These are phyloP conservation scores for Calcarisporium arbuscula DNA, from an alignment of 2,329 filamentous ascomycete species.

Conservation along the genomic window DNA sequence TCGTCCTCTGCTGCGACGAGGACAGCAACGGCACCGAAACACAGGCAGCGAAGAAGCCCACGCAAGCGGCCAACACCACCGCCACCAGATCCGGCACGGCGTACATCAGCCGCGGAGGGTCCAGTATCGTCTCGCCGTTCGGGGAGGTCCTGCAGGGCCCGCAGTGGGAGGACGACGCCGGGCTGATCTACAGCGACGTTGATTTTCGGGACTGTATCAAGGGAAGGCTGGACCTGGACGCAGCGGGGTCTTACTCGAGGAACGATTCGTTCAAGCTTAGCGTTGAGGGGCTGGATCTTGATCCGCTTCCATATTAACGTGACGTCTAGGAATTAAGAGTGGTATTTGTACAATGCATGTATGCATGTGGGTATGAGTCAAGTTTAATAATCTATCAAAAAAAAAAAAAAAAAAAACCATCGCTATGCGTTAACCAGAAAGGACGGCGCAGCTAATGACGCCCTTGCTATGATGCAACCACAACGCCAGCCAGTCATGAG, in stretches of 20 bases:
- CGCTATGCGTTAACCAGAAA: too few relatives aligned
- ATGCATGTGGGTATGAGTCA: too few relatives aligned
- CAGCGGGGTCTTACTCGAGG: constrained; percentile 78
- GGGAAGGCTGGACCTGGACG: constrained; percentile 75
- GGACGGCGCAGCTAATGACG: too few relatives aligned
- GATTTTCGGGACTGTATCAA: constrained; percentile 85
- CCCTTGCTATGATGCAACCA: too few relatives aligned
- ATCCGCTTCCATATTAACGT: constrained; percentile 46
- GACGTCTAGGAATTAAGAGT: background rate
- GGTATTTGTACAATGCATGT: constrained; percentile 12
- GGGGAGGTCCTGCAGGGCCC: constrained; percentile 77
- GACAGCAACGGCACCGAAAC: constrained; percentile 6
- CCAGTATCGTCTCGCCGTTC: constrained; percentile 71
- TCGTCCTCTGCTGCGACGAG: constrained; percentile 35
- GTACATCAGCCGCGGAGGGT: constrained; percentile 69
- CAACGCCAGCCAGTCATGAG: too few relatives aligned
- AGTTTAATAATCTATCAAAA: too few relatives aligned
- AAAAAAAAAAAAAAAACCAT: too few relatives aligned
- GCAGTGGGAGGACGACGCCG: constrained; percentile 71
- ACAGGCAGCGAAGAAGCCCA: background rate
- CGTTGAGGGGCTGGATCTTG: constrained; percentile 52
- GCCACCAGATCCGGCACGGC: constrained; percentile 11
- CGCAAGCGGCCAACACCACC: background rate
- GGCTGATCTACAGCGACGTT: constrained; percentile 64
- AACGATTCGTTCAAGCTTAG: constrained; percentile 58